Evolutionary conservation across 208 protist genomes (phyloP).

Genomic region (Leishmania mexicana): DNA sequence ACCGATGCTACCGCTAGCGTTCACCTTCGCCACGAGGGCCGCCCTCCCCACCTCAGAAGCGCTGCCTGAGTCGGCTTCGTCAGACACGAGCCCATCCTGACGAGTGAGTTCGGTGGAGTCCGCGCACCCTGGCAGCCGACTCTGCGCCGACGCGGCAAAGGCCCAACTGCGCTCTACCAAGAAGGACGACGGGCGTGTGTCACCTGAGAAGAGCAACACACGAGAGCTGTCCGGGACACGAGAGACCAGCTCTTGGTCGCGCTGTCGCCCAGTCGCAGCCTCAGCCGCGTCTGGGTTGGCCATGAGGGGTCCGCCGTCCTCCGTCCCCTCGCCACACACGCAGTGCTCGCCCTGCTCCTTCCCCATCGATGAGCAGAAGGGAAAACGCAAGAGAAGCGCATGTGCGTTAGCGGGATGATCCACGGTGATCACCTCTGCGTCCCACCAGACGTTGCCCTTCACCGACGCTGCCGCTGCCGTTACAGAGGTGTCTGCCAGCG

Average conservation of each 20-base stretch:
- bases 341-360: neutral
- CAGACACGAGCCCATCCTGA: neutral
- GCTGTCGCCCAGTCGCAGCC: neutral
- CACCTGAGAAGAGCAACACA: slow-evolving; percentile 90
- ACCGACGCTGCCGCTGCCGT: neutral
- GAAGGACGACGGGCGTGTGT: slow-evolving; percentile 79
- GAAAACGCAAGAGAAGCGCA: slow-evolving; percentile 84
- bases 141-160: slow-evolving; percentile 35
- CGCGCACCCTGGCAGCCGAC: neutral
- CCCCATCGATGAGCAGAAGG: neutral
- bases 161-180: slow-evolving; percentile 65
- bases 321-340: neutral
- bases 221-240: slow-evolving; percentile 31
- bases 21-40: neutral
- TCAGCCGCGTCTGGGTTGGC: neutral
- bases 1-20: neutral
- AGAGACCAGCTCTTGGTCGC: neutral
- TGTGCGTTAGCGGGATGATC: slow-evolving; percentile 89
- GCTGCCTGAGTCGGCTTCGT: neutral
- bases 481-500: neutral
- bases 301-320: neutral
- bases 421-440: slow-evolving; percentile 73
- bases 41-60: neutral
- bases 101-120: neutral
- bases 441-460: slow-evolving; percentile 38